phyloP scores from a whole-genome alignment of 2,329 filamentous ascomycete genomes.

The Alternaria infectoria region DNA sequence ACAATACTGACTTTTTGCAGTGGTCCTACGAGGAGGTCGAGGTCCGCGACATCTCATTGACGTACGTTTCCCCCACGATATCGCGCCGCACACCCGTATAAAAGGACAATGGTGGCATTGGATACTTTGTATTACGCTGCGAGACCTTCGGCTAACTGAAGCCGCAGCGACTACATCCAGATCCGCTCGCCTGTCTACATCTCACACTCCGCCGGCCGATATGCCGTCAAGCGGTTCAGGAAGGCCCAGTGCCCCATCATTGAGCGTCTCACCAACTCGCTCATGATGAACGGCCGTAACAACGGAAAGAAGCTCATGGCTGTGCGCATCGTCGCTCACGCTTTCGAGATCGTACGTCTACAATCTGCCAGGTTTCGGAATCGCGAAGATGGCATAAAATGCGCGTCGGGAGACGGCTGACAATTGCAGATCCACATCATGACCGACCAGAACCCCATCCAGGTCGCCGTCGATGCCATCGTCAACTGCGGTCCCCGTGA shows the following conservation, averaged over 20 bases:
- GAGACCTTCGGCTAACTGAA: conserved; percentile 43
- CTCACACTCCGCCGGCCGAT: conserved; percentile 97
- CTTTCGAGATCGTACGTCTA: conserved; percentile 95
- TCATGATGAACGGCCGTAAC: conserved; percentile 99
- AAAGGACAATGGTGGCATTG: conserved; percentile 20
- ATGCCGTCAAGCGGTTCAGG: conserved; percentile 99
- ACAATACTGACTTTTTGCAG: conserved; percentile 36
- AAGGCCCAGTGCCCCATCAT: conserved; percentile 99
- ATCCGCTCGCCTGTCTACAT: conserved; percentile 99
- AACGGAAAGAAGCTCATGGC: conserved; percentile 99
- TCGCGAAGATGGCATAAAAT: background rate
- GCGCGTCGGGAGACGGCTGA: conserved; percentile 16
- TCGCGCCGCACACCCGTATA: conserved; percentile 14
- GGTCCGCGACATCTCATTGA: conserved; percentile 99
- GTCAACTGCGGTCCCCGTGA: conserved; percentile 99
- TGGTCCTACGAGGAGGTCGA: conserved; percentile 99
- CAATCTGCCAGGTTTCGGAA: background rate
- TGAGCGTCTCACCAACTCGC: conserved; percentile 99
- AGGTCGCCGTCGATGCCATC: conserved; percentile 98
- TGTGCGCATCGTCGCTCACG: conserved; percentile 97
- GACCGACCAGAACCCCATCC: conserved; percentile 99
- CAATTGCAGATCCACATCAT: conserved; percentile 91
- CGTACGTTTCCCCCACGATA: conserved; percentile 68
- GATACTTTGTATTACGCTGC: conserved; percentile 20
- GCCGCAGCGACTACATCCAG: conserved; percentile 95